Base-by-base conservation (phyloP, 805 yeast species). In the Tetrapisispora taiwanensis region DNA sequence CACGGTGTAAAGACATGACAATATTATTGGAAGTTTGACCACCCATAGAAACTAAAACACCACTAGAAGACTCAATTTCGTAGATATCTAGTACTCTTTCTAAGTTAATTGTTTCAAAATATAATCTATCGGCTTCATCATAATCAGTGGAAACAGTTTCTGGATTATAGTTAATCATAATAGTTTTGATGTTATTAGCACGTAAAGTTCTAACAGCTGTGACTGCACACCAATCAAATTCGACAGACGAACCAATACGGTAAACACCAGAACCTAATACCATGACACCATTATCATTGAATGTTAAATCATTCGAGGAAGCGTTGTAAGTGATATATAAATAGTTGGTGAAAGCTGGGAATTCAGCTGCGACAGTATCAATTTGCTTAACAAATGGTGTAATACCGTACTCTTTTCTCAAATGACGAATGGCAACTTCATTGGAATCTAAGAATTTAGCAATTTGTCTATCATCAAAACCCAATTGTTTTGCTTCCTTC, bases 141-240 rank as follows among this genome's bases (percentile, higher is more conserved):
- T 86, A 90, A 69, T 90, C 98, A 43, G 98, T 90, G n/a, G 95
- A 84, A 18, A 90, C 98, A 30, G 98, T 90, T 71, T 90, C 98
- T 34, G 98, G 98, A 71, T 90, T 90, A 72, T 92, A 90, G 73
- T 90, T 90, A 60, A 90, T 79, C 97, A 92, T 92, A 61, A 92
- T 82, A 35, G 97, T 90, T 73, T 88, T 90, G 61, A 76, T 72
- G 47, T 89, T 87, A 63, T 79, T 76, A 54, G 83, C 83, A 58
- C 98, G 79, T 62, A 90, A 74, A 34, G 97, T 87, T 70, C 97
- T 80, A 51, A 88, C 92, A 39, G 97, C 92, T 52, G 95, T 78
- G 47, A 90, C 98, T 39, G 97, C 97, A 79, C 98, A 90, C 97
- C 97, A 90, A 71, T 90, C 98, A 63, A 90, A 90, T 69, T 90